Evolutionary conservation across 805 yeast genomes (phyloP).

Genomic region (Tetrapisispora taiwanensis): DNA sequence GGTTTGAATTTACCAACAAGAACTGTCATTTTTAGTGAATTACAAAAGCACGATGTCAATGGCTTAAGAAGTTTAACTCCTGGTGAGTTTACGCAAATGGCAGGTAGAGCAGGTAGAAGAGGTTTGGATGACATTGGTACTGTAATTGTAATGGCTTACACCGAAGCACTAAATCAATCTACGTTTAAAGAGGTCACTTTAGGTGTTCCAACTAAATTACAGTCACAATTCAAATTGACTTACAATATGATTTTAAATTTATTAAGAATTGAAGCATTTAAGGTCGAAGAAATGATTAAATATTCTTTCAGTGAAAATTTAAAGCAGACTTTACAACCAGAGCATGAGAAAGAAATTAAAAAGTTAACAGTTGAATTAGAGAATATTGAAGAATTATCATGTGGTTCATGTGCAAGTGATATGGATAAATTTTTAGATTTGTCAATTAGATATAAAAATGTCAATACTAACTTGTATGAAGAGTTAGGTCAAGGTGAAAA

Average conservation of each 20-base stretch:
- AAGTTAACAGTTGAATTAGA: conserved; percentile 40
- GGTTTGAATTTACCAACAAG: conserved; percentile 94
- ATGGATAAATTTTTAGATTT: conserved; percentile 38
- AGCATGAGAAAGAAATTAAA: conserved; percentile 61
- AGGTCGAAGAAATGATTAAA: conserved; percentile 97
- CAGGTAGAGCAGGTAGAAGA: conserved; percentile 97
- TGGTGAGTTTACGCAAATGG: conserved; percentile 98
- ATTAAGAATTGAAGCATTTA: conserved; percentile 83
- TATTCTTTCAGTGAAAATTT: conserved; percentile 90
- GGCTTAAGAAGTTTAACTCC: conserved; percentile 74
- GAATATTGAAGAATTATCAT: conserved; percentile 26
- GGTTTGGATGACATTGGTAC: conserved; percentile 92
- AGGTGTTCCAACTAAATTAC: conserved; percentile 83
- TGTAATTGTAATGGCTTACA: conserved; percentile 82
- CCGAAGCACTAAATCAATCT: conserved; percentile 45
- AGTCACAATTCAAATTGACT: conserved; percentile 87
- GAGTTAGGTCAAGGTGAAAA: conserved; percentile 40
- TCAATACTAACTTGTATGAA: conserved; percentile 37
- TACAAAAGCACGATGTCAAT: conserved; percentile 85
- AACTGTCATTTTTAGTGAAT: conserved; percentile 83
- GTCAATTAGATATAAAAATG: conserved; percentile 36
- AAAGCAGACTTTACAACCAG: conserved; percentile 75
- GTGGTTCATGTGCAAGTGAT: conserved; percentile 31
- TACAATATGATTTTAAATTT: conserved; percentile 91
- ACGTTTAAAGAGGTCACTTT: conserved; percentile 71